Conservation (phyloP, 1,284 basidiomycete genomes). For the Bjerkandera adusta region DNA sequence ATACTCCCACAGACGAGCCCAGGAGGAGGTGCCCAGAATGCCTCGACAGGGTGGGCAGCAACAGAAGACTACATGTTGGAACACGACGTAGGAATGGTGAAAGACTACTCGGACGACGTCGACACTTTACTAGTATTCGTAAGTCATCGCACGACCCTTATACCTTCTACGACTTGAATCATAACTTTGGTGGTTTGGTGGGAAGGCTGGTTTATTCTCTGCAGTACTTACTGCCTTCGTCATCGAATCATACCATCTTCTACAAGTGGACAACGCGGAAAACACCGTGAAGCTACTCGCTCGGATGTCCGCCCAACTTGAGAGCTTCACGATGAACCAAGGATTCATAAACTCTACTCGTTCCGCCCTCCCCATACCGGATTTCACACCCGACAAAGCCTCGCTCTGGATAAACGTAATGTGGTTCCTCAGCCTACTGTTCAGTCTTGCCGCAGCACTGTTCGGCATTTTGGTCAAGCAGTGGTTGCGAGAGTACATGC, state of each 20-base stretch:
- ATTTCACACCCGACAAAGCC: neutral
- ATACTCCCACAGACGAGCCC: too few relatives aligned
- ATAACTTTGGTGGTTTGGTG: neutral
- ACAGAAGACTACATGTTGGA: neutral
- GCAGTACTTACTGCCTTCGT: neutral
- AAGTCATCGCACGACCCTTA: neutral
- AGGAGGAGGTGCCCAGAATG: too few relatives aligned
- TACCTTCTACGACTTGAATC: neutral
- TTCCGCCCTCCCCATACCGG: neutral
- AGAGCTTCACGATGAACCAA: neutral
- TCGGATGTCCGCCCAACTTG: neutral
- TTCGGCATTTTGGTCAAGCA: slow-evolving; percentile 12
- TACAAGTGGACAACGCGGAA: neutral
- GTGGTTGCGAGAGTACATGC: slow-evolving; percentile 7
- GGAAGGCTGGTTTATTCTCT: neutral
- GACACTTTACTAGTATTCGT: neutral
- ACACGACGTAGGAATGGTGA: neutral
- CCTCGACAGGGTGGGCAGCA: neutral
- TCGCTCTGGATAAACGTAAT: neutral
- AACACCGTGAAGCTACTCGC: neutral
- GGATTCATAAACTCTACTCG: neutral
- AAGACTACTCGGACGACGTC: neutral
- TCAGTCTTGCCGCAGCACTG: slow-evolving; percentile 7
- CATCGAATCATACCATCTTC: neutral
- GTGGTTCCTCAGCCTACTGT: slow-evolving; percentile 4